phyloP scores from a whole-genome alignment of 257 asterid species.

The Penstemon davidsonii region DNA sequence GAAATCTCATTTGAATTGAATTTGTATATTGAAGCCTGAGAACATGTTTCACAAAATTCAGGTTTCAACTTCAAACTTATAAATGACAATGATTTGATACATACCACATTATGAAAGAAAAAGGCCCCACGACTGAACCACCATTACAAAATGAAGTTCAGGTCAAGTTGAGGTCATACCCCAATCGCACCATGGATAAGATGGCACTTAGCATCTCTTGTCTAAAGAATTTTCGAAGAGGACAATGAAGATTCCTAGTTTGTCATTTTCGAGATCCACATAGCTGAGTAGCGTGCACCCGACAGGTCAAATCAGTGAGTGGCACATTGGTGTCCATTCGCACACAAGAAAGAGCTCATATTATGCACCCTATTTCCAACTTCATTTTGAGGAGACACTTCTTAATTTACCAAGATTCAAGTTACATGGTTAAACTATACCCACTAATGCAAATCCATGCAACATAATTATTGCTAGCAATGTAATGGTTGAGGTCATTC shows the following conservation, averaged over 20 bases:
- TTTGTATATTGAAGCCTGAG: too few species aligned
- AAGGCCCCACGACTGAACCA: conserved; percentile 52
- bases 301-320: conserved; percentile 33
- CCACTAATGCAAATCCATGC: conserved; percentile 11
- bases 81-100: too few species aligned
- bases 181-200: conserved; percentile 37
- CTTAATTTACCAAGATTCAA: neutral
- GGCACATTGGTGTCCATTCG: conserved; percentile 36
- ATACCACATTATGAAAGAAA: conserved; percentile 7
- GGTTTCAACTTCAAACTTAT: too few species aligned
- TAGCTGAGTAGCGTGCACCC: conserved; percentile 29
- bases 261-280: conserved; percentile 44
- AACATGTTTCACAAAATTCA: too few species aligned
- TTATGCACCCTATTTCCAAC: conserved; percentile 17
- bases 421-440: neutral
- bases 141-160: conserved; percentile 41
- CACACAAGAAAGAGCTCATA: conserved; percentile 25
- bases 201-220: conserved; percentile 32
- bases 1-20: too few species aligned
- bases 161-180: conserved; percentile 38
- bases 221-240: conserved; percentile 41
- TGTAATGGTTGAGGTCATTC: too few species aligned
- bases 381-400: neutral
- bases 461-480: neutral
- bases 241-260: conserved; percentile 56